Evolutionary conservation across 2,329 filamentous ascomycete genomes (phyloP).

Genomic region (Ophiostoma ulmi): DNA sequence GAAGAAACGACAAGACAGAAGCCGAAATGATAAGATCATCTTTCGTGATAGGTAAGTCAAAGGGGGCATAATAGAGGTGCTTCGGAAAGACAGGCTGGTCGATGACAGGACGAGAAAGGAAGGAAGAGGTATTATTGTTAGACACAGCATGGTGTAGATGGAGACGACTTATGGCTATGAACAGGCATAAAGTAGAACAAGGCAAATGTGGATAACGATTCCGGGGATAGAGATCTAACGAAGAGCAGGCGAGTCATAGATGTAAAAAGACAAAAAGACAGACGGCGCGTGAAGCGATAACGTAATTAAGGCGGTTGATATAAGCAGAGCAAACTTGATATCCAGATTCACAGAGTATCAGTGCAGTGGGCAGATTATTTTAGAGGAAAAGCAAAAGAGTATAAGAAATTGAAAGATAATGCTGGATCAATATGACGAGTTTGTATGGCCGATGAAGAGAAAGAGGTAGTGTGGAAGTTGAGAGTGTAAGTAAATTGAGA

Average conservation of each 20-base stretch:
- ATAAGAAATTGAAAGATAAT: too few relatives aligned
- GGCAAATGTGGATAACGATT: not conserved
- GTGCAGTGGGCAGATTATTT: not conserved
- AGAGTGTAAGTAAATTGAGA: too few relatives aligned
- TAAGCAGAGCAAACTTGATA: not conserved
- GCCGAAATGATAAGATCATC: not conserved
- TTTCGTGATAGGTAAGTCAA: not conserved
- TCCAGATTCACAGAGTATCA: not conserved
- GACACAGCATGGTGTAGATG: not conserved
- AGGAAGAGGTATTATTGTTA: not conserved
- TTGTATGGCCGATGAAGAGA: not conserved
- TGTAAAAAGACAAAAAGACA: not conserved
- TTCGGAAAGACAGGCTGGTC: not conserved
- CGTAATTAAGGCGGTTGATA: not conserved
- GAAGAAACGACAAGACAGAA: not conserved
- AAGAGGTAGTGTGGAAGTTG: not conserved
- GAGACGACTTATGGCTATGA: not conserved
- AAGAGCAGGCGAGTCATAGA: not conserved
- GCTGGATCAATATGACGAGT: not conserved
- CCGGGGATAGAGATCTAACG: not conserved
- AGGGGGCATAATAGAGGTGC: not conserved
- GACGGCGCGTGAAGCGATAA: not conserved
- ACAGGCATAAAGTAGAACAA: constrained; percentile 8
- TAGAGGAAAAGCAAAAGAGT: not conserved
- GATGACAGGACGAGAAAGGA: not conserved